Evolutionary conservation across 2,329 filamentous ascomycete genomes (phyloP), one percentile per base, ranked within the genome.

Genomic region (Tympanopsis confertula): DNA sequence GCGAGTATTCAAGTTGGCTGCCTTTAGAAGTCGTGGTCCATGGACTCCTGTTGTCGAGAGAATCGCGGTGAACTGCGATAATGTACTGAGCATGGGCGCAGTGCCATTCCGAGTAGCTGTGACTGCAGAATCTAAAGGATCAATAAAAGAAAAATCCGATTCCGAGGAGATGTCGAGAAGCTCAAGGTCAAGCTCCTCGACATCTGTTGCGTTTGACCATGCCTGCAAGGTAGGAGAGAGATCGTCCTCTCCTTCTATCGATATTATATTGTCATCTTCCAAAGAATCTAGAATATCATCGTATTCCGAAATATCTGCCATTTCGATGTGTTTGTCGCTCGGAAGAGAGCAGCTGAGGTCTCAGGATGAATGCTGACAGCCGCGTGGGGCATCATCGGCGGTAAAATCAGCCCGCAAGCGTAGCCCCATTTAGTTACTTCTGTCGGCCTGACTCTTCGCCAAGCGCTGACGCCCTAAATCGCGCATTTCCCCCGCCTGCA

Each of bases 81-180:
- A 33, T 12, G 43, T 49, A 39, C 46, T 53, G 29, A 53, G 39
- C 24, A 45, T 30, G 12, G 47, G 43, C 19, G 43, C 39, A n/a
- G 47, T 45, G 4, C 48, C 48, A 39, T 53, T 53, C 7, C 50
- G 46, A n/a, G 45, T 48, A 2, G 47, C 43, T 4, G 50, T 53
- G 10, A 48, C 45, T 13, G 37, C 44, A 5, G 45, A 46, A 26
- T 49, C 49, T 15, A 53, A 35, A 13, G 45, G 44, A 29, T 53
- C 45, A 13, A 44, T 35, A 35, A 40, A 45, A n/a, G 38, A 35
- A 7, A 29, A 37, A 28, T 35, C 42, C n/a, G 24, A 28, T 10
- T 28, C 10, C 10, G 24, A 28, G 22, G 38, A 38, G 13, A 45
- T 13, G 19, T 43, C 41, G 22, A 48, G 24, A 13, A 41, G 39